Base-by-base conservation (phyloP, 495 filamentous ascomycete genomes). In the Friedmanniomyces simplex region DNA sequence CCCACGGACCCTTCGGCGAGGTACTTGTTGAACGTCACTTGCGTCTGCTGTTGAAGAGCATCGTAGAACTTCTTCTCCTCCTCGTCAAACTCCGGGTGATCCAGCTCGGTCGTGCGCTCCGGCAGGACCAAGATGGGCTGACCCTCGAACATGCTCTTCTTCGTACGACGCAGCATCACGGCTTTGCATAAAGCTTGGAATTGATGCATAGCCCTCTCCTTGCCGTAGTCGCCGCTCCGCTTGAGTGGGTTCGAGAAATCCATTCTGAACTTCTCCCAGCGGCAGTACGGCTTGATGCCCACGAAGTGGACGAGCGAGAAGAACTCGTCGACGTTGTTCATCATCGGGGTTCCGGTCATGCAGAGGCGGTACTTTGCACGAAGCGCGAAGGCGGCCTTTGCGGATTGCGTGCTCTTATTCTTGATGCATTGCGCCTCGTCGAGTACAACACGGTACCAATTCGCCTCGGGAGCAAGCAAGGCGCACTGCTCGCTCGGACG, bases 351-450 rank as follows among this genome's bases (percentile, higher is more conserved):
- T 7, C 93, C 93, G 12, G 87, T 94, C 70, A 98, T 82, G 65
- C 88, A 95, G 71, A 89, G 86, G 18, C 93, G 75, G 62, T 86
- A 82, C 28, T 72, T 79, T 16, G 87, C 72, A 47, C 80, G 69
- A 8, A 96, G 75, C 7, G 71, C 63, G 63, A 71, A 80, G 25
- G 79, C 82, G 7, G 80, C 91, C 52, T 74, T 72, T 0, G 86
- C 79, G 14, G 77, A 71, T 57, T 86, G 81, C 0, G 90, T 86
- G 25, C 71, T 75, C 57, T 80, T 83, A 63, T 96, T 96, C 72
- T 96, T 96, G 76, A 96, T 90, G 64, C 81, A 88, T 60, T 98
- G 93, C 0, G 93, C 91, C 72, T 98, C 93, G 61, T 96, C 90
- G 25, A 96, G 77, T 55, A 98, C 87, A 52, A 96, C 77, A 30